Evolutionary conservation across 495 filamentous ascomycete genomes (phyloP).

Genomic region (Paragyromitra xinjiangensis): DNA sequence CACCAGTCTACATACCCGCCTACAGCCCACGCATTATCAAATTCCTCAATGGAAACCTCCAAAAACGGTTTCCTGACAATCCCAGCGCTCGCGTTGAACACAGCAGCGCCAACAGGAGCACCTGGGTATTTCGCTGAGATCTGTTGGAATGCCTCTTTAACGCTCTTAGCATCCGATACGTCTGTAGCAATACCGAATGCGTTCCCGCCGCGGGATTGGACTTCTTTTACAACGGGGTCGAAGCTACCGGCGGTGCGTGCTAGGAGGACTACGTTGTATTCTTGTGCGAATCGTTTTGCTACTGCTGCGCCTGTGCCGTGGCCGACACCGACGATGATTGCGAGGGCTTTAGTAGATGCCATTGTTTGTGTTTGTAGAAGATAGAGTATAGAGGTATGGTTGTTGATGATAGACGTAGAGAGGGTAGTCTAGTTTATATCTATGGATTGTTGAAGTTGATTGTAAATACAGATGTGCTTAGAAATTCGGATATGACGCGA

Average conservation of each 20-base stretch:
- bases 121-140: constrained; percentile 68
- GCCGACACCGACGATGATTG: constrained; percentile 78
- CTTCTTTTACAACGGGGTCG: constrained; percentile 74
- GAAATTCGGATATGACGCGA: constrained; percentile 47
- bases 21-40: constrained; percentile 64
- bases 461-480: constrained; percentile 33
- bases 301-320: constrained; percentile 72
- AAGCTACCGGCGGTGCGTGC: constrained; percentile 75
- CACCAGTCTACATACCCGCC: constrained; percentile 65
- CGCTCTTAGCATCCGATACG: constrained; percentile 68
- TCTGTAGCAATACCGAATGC: constrained; percentile 82
- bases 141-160: constrained; percentile 72
- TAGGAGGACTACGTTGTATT: constrained; percentile 80
- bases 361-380: constrained; percentile 42
- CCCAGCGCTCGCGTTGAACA: constrained; percentile 81
- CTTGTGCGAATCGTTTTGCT: constrained; percentile 72
- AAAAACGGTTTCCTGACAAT: constrained; percentile 83
- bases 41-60: constrained; percentile 73
- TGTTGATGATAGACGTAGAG: neutral
- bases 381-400: neutral
- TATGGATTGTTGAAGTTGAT: neutral
- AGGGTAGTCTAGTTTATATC: constrained; percentile 11
- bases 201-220: constrained; percentile 72
- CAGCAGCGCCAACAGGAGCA: constrained; percentile 73
- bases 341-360: constrained; percentile 65